Base-by-base conservation (phyloP, 495 filamentous ascomycete species). In the Xylaria scruposa region DNA sequence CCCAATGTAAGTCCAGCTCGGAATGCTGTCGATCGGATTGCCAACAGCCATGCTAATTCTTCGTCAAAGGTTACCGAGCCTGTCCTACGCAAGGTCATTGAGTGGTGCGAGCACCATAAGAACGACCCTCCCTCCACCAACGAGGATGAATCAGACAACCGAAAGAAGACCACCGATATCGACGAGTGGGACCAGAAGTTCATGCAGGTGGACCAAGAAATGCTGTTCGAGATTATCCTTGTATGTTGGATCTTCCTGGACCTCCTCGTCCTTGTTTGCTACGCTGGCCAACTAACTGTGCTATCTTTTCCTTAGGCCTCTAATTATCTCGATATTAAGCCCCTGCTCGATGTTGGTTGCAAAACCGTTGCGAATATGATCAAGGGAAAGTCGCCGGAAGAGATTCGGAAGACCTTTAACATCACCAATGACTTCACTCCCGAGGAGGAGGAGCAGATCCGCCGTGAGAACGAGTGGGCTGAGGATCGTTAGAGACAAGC, bases 101-200 rank as follows among this genome's bases (percentile, higher is more conserved):
- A 98, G 80, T 99, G 96, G 96, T 98, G 96, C 81, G 88, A 90
- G 74, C 94, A 98, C 78, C 96, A 99, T 89, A 91, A 92, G 80
- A 88, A 88, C 77, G 96, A 99, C 80, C 93, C 96, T 56, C 88
- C 90, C 21, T 85, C 89, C 51, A 81, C 89, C 51, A 85, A 89
- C 66, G 93, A 95, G 64, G 96, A 99, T 66, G 95, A 99, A 71
- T 91, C 94, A 74, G 96, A 99, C 78, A 92, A 88, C 47, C 93
- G 97, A 73, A 97, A 97, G 87, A 97, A 97, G 89, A 97, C 94
- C 0, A 98, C 96, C 26, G 96, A 98, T 65, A 99, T 99, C 76
- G 96, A 98, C 51, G 96, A 99, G 83, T 99, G 96, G 96, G 96
- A 99, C 76, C 96, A 98, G 82, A 99, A 99, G 81, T 99, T 98